Percentiles rank a stretch among this genome's conserved stretches.
Evolutionary conservation across 139 green algal genomes (phyloP).

Genomic region (Mesotaenium endlicherianum): DNA sequence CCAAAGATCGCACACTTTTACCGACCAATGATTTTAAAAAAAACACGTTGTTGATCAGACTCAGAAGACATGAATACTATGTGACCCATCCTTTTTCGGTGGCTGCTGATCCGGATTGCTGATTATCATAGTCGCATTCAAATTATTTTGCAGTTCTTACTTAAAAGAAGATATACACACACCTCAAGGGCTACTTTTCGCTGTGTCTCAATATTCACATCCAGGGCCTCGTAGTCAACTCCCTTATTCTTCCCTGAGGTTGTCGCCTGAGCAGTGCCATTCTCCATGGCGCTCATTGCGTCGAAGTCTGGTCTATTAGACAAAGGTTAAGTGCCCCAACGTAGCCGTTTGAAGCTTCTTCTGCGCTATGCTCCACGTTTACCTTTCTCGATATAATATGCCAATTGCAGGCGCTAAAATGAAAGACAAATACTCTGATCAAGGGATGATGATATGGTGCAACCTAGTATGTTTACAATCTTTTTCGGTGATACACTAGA

Average conservation of each 20-base stretch:
- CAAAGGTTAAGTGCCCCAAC: too few relatives aligned
- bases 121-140: not conserved
- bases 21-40: not conserved
- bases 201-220: conserved; percentile 23
- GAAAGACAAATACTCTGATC: too few relatives aligned
- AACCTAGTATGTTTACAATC: too few relatives aligned
- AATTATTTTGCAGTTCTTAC: not conserved
- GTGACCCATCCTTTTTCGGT: not conserved
- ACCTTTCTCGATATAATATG: too few relatives aligned
- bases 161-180: not conserved
- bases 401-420: too few relatives aligned
- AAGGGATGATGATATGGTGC: too few relatives aligned
- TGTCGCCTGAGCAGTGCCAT: not conserved
- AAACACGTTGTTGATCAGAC: not conserved
- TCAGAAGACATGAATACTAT: not conserved
- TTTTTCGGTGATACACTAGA: too few relatives aligned
- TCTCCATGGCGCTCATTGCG: conserved; percentile 14
- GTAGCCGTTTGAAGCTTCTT: too few relatives aligned
- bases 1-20: not conserved
- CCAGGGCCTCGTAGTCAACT: conserved; percentile 41
- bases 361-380: too few relatives aligned
- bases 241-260: conserved; percentile 18
- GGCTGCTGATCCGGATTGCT: not conserved
- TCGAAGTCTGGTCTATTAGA: too few relatives aligned
- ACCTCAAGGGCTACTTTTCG: conserved; percentile 29